A percentile compares a stretch with the other conserved stretches of the same genome.
These are phyloP conservation scores for Amauroascus verrucosus DNA, from an alignment of 2,329 filamentous ascomycete genomes.

Conservation along the genomic window DNA sequence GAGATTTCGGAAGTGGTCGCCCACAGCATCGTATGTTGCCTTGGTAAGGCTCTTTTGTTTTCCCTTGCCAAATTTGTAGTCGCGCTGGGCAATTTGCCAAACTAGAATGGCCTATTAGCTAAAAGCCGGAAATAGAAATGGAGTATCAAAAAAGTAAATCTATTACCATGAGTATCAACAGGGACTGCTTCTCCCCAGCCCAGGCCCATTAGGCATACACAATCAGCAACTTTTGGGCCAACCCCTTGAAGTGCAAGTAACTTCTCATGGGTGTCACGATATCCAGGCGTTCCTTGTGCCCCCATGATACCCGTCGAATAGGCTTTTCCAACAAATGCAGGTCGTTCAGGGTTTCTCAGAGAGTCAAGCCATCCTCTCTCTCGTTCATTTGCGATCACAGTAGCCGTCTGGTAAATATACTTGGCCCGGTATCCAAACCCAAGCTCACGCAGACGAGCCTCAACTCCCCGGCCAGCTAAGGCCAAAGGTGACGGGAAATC, in stretches of 20 bases:
- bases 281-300: slow-evolving; percentile 51
- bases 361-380: slow-evolving; percentile 65
- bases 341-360: slow-evolving; percentile 66
- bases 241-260: slow-evolving; percentile 75
- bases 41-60: slow-evolving; percentile 82
- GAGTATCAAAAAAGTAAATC: slow-evolving; percentile 4
- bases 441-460: slow-evolving; percentile 65
- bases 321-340: slow-evolving; percentile 44
- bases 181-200: slow-evolving; percentile 94
- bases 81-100: slow-evolving; percentile 93
- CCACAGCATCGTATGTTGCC: slow-evolving; percentile 77
- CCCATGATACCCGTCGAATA: slow-evolving; percentile 40
- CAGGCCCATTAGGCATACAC: slow-evolving; percentile 89
- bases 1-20: slow-evolving; percentile 73
- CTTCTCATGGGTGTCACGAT: slow-evolving; percentile 68
- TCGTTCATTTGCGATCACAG: slow-evolving; percentile 57
- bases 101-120: slow-evolving; percentile 40
- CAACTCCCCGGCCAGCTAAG: slow-evolving; percentile 64
- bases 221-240: slow-evolving; percentile 93
- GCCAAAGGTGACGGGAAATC: slow-evolving; percentile 74
- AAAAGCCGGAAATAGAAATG: neutral
- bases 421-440: slow-evolving; percentile 93
- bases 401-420: slow-evolving; percentile 80
- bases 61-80: slow-evolving; percentile 81
- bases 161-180: slow-evolving; percentile 72